A percentile compares a stretch with the other conserved stretches of the same genome.
These are phyloP conservation scores for Botrytis hyacinthi DNA, from an alignment of 2,329 filamentous ascomycete genomes.

Conservation along the genomic window DNA sequence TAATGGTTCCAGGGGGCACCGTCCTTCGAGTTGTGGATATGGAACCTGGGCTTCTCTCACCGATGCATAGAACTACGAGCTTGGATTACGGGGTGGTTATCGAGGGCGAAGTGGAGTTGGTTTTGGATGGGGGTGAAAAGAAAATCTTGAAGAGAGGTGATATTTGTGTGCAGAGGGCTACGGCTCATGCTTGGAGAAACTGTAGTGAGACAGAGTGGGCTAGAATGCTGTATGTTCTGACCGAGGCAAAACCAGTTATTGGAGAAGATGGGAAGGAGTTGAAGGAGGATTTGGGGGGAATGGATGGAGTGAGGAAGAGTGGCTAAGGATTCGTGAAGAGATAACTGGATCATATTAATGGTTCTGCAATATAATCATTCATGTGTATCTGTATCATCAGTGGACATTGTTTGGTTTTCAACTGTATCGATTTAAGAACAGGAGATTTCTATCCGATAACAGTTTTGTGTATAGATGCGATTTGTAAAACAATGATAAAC, in stretches of 20 bases:
- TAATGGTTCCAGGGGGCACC: not conserved
- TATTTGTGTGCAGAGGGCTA: not conserved
- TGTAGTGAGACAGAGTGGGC: not conserved
- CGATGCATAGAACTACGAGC: not conserved
- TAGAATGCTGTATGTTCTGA: not conserved
- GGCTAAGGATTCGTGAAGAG: not conserved
- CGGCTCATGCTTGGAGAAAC: not conserved
- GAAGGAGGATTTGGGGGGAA: not conserved
- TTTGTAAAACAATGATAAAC: not conserved
- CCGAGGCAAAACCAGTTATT: not conserved
- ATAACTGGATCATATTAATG: not conserved
- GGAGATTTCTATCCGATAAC: not conserved
- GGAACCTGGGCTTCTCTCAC: not conserved
- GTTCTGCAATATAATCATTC: not conserved
- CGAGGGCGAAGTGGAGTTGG: not conserved
- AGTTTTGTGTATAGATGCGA: not conserved
- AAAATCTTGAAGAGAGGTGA: not conserved
- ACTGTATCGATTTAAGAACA: not conserved
- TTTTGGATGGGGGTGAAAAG: not conserved
- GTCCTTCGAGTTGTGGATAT: not conserved
- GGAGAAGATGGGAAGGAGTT: not conserved
- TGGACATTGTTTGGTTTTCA: not conserved
- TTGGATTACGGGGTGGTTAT: not conserved
- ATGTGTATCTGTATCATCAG: not conserved
- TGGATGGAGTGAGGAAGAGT: not conserved